Evolutionary conservation across 352 stramenopile genomes (phyloP).

Genomic region (Pythium sp.): DNA sequence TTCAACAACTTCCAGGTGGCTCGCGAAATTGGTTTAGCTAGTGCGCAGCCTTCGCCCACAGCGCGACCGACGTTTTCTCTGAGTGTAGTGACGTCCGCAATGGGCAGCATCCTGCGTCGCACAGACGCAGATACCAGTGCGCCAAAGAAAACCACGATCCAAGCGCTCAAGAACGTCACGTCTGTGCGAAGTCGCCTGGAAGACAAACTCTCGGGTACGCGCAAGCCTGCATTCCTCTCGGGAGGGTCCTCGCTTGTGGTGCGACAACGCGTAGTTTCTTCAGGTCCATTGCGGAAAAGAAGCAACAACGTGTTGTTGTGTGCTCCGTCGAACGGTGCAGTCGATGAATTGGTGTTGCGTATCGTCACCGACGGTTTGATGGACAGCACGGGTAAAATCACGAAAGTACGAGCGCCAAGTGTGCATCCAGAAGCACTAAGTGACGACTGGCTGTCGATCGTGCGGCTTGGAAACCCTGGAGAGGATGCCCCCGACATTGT

Average conservation of each 20-base stretch:
- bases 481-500: constrained; percentile 72
- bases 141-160: constrained; percentile 51
- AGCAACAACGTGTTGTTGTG: constrained; percentile 80
- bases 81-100: constrained; percentile 37
- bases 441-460: constrained; percentile 65
- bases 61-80: constrained; percentile 49
- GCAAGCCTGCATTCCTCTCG: constrained; percentile 20
- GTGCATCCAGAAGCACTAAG: constrained; percentile 50
- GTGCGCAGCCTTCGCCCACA: neutral
- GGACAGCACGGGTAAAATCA: constrained; percentile 45
- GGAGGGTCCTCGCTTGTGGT: constrained; percentile 34
- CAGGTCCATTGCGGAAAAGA: constrained; percentile 23
- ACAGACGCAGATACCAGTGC: constrained; percentile 20
- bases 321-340: constrained; percentile 88
- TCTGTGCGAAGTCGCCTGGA: constrained; percentile 64
- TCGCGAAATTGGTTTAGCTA: constrained; percentile 24
- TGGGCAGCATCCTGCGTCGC: constrained; percentile 64
- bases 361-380: constrained; percentile 84
- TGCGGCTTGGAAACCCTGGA: constrained; percentile 74
- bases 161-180: constrained; percentile 56
- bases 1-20: constrained; percentile 57
- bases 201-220: constrained; percentile 42
- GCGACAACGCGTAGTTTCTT: constrained; percentile 38
- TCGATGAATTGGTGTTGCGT: constrained; percentile 88
- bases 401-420: constrained; percentile 64